phyloP scores from a whole-genome alignment of 768 basidiomycete genomes.

The Termitomyces sp. region DNA sequence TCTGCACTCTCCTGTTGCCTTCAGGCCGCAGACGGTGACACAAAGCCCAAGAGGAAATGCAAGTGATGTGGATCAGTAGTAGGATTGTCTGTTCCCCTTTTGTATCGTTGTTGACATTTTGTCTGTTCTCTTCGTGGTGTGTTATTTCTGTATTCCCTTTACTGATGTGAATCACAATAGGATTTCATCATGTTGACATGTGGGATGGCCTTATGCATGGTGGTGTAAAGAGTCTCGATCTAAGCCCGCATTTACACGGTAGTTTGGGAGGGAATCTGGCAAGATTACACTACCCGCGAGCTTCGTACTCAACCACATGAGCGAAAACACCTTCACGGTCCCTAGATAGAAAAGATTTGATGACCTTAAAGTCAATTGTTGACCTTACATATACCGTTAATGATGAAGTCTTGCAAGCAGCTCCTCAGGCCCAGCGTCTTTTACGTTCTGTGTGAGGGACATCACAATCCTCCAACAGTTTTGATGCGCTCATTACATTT shows the following conservation, averaged over 20 bases:
- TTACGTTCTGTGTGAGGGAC: slow-evolving; percentile 1
- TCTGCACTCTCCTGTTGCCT: neutral
- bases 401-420: neutral
- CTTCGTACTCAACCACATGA: no score
- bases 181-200: neutral
- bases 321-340: no score
- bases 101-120: neutral
- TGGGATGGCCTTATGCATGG: neutral
- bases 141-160: neutral
- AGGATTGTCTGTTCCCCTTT: neutral
- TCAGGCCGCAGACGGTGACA: slow-evolving; percentile 1
- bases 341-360: no score
- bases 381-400: no score
- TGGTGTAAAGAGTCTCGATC: no score
- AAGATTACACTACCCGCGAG: no score
- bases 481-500: neutral
- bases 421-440: neutral
- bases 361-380: no score
- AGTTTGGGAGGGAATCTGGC: no score
- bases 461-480: neutral
- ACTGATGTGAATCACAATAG: neutral
- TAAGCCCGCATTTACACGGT: no score
- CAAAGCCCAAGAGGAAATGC: slow-evolving; percentile 10
- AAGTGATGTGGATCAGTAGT: neutral
- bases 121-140: neutral